Evolutionary conservation across 371 early-diverging fungal genomes (phyloP), one percentile per base, ranked within the genome.

Genomic region (Mucor indicus): DNA sequence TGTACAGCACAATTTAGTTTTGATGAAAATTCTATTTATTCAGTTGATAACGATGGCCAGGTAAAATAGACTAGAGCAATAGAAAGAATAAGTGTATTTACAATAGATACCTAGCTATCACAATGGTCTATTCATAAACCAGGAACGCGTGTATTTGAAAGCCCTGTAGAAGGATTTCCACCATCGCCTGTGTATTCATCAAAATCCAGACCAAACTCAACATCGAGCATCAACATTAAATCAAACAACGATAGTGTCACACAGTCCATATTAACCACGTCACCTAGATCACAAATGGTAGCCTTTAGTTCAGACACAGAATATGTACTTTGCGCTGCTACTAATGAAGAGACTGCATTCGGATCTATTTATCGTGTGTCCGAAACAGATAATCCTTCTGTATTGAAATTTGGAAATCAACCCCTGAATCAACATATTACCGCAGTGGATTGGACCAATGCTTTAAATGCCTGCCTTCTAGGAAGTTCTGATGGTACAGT

Each of bases 1-100:
- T 73, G 80, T 44, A 74, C 74, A 1, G 80, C 83, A 24, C 80
- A 76, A 30, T 84, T 83, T 45, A 84, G 81, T 29, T 84, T 84
- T 69, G 85, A 84, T 35, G 85, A 84, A 44, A 84, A 75, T 32
- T 77, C 79, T 0, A 81, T 84, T 41, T 76, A 70, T 39, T 72
- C 77, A 30, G 72, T 81, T 1, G 77, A 78, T 37, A 49, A 64
- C 0, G 48, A 49, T 11, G 82, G 82, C 16, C 58, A 75, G 44
- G 72, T 83, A 48, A 27, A 27, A 27, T 5, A 27, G 29, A 27
- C 29, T 27, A 5, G 11, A 27, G 7, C 12, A 42, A 10, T 35
- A 3, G 12, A 32, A 9, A 36, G 11, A 24, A 5, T 37, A 12
- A 7, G 4, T 7, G 16, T 13, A 12, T 16, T 36, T 22, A 5